Evolutionary conservation across 352 stramenopile species (phyloP), one percentile per base, ranked within the genome.

Genomic region (Globisporangium viniferum): DNA sequence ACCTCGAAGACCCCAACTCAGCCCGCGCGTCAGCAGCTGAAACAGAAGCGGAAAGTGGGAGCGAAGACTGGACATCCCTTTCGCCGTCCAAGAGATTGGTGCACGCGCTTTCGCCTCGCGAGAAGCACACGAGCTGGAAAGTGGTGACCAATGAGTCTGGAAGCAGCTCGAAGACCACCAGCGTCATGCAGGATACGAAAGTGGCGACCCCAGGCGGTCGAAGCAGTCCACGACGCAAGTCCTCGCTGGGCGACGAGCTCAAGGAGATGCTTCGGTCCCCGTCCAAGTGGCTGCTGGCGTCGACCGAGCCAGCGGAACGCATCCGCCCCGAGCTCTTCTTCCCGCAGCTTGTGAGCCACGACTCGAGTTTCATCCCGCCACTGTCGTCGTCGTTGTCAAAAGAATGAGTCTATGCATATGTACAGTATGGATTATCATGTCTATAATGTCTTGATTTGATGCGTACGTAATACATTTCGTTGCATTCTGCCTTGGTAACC

Each of bases 61-160:
- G 24, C 18, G 3, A 69, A n/a, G 41, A 76, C 29, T 90, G 83
- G 82, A 76, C 86, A 65, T 77, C 80, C 39, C 67, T 91, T 31
- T 89, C 81, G 5, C 81, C 75, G 53, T 84, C 81, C 2, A 86
- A 84, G 67, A 74, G 77, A 1, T 53, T 73, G 6, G 69, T 84
- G 2, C 70, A 84, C 22, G 74, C 80, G 15, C 67, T 91, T 27
- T 90, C 81, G 2, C 78, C 81, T 2, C 72, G 72, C 33, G 81
- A 88, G 27, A 90, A 88, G 56, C 73, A 84, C 55, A 88, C 76
- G 57, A 82, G 72, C 44, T 91, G 83, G 83, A 88, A 88, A 59
- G 67, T 89, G 3, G 73, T 77, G 15, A 82, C 67, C 20, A 68
- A 15, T 12, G 41, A 68, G 12, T 41, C 39, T 20, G 58, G 51